Percentiles rank a stretch among this genome's conserved stretches.
Conservation (phyloP, 139 green algal genomes). For the Tetradesmus lagerheimii region DNA sequence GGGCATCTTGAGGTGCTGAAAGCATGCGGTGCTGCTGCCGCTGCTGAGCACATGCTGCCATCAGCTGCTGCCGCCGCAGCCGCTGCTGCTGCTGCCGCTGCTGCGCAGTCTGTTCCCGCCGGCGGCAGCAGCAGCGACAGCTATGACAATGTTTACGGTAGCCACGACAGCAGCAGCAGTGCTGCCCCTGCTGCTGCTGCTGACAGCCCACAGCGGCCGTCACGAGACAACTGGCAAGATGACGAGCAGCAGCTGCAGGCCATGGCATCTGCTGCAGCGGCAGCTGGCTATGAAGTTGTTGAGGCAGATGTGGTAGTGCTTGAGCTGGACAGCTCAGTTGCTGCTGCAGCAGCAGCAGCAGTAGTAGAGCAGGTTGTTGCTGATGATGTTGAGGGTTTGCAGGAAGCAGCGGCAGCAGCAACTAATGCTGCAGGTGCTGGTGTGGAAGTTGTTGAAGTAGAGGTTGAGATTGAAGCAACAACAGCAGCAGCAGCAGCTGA, state of each 20-base stretch:
- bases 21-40: slow-evolving; percentile 17
- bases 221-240: neutral
- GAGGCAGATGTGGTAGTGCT: slow-evolving; percentile 13
- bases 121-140: slow-evolving; percentile 17
- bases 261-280: neutral
- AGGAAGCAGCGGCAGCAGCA: neutral
- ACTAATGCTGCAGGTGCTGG: too few relatives aligned
- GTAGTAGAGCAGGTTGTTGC: neutral
- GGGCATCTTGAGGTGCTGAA: neutral
- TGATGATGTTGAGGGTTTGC: too few relatives aligned
- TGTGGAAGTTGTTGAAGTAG: neutral
- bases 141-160: neutral
- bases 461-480: neutral
- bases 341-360: slow-evolving; percentile 11
- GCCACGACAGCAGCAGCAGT: neutral
- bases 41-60: slow-evolving; percentile 3
- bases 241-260: slow-evolving; percentile 1
- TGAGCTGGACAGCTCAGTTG: neutral
- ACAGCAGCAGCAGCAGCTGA: neutral
- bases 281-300: neutral
- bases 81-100: neutral
- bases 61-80: slow-evolving; percentile 11
- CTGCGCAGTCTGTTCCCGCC: neutral
- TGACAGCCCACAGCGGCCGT: neutral
- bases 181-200: neutral